Percentiles rank a stretch among this genome's conserved stretches.
phyloP scores from a whole-genome alignment of 495 filamentous ascomycete species.

The Podospora comata region DNA sequence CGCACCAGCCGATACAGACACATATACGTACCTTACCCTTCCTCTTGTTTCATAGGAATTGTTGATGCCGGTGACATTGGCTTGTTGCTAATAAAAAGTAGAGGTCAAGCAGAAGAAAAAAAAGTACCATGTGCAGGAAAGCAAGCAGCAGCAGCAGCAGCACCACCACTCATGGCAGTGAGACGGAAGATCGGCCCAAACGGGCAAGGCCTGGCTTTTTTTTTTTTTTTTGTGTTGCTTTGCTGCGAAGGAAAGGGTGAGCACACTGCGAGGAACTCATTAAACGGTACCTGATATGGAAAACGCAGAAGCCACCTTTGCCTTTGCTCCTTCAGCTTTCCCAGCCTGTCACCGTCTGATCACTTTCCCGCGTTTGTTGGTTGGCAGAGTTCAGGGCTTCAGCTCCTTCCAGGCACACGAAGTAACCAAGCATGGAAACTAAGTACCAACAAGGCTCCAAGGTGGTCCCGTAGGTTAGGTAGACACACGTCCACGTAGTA shows the following conservation, averaged over 20 bases:
- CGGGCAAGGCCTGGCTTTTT: not conserved
- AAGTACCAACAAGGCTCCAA: not conserved
- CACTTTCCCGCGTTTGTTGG: not conserved
- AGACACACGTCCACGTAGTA: too few relatives aligned
- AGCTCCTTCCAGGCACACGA: not conserved
- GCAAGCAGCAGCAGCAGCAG: not conserved
- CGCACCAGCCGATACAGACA: too few relatives aligned
- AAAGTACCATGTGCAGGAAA: not conserved
- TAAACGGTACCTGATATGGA: not conserved
- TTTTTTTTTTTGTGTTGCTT: too few relatives aligned
- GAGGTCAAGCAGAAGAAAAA: not conserved
- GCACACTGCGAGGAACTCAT: not conserved
- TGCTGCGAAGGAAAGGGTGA: slow-evolving; percentile 4
- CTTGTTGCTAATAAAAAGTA: not conserved
- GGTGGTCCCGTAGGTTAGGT: too few relatives aligned
- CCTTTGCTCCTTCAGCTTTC: not conserved
- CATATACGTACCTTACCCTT: not conserved
- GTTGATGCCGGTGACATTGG: slow-evolving; percentile 7
- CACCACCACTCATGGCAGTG: not conserved
- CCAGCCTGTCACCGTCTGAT: not conserved
- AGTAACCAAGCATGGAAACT: not conserved
- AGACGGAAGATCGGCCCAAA: slow-evolving; percentile 6
- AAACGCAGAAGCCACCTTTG: not conserved
- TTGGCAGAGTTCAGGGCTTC: not conserved
- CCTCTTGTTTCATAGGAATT: not conserved